Evolutionary conservation across 2,329 filamentous ascomycete species (phyloP), one percentile per base, ranked within the genome.

Genomic region (Sporothrix mexicana): DNA sequence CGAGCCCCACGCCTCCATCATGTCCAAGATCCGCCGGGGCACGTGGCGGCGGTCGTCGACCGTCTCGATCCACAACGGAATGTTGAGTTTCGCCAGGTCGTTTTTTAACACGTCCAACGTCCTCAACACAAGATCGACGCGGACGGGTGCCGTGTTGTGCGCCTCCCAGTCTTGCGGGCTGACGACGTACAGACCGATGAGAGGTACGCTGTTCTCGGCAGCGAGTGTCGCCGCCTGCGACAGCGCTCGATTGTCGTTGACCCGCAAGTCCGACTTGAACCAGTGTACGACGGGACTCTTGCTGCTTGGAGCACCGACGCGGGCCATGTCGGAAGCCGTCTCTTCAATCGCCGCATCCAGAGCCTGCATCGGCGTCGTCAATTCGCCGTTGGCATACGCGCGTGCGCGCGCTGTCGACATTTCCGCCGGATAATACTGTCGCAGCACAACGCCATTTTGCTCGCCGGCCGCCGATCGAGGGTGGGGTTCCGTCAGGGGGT

Each of bases 111-210:
- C 83, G 45, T 85, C 82, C 71, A 97, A 81, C 0, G 90, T 93
- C 47, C 94, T 85, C n/a, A 97, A 80, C 74, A 91, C 91, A 73
- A 97, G 94, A 79, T 97, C 93, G 3, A 97, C 90, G 8, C 93
- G 87, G 0, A 90, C 88, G 0, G 93, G 88, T 10, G 92, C 88
- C 1, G 89, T 91, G 36, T 93, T 79, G 81, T 97, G 95, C 0
- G 94, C 95, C 75, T 94, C 90, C 77, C 92, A 92, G 80, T 97
- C 94, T 80, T 97, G 88, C 0, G 93, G 94, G 70, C 92, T 95
- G 70, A 96, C 81, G 41, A 97, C 86, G 80, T 94, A 97, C 64
- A 97, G 81, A 72, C 89, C 88, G 51, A 97, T 88, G 51, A 97
- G 82, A 0, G 93, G 91, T 0, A 95, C 77, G 0, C 77, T 76